phyloP scores from a whole-genome alignment of 371 early-diverging fungal genomes.

The Mucor ambiguus region DNA sequence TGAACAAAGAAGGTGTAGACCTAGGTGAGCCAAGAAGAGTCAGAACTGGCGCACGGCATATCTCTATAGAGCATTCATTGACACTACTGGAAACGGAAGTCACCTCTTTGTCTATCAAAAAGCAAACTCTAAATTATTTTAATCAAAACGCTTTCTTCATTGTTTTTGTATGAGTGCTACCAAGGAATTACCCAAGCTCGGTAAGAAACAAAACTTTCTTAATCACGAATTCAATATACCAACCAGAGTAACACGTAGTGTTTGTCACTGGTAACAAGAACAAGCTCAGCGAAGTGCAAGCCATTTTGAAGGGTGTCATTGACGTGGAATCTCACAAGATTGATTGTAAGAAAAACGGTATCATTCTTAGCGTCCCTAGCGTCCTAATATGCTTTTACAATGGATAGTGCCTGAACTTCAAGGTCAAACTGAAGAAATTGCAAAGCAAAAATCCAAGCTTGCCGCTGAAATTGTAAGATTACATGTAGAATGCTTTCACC shows the following conservation, averaged over 20 bases:
- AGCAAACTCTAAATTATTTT: not conserved
- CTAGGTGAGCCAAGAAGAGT: too few relatives aligned
- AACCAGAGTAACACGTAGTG: slow-evolving; percentile 19
- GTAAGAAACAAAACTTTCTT: not conserved
- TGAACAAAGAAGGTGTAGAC: too few relatives aligned
- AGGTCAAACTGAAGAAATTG: slow-evolving; percentile 75
- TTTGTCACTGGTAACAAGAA: slow-evolving; percentile 87
- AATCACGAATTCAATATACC: not conserved
- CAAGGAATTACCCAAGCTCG: slow-evolving; percentile 8
- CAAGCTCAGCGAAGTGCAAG: slow-evolving; percentile 88
- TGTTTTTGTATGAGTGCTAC: not conserved
- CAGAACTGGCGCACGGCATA: too few relatives aligned
- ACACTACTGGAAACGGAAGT: not conserved
- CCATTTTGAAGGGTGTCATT: slow-evolving; percentile 70
- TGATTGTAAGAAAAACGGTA: slow-evolving; percentile 62
- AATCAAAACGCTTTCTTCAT: not conserved
- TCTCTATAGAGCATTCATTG: too few relatives aligned
- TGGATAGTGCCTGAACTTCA: slow-evolving; percentile 86
- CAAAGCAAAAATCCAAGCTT: slow-evolving; percentile 77
- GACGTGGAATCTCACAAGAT: slow-evolving; percentile 69
- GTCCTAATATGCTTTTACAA: not conserved
- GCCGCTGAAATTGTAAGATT: slow-evolving; percentile 66
- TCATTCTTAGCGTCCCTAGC: not conserved
- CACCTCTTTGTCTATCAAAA: not conserved
- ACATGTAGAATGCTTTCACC: not conserved